Conservation (phyloP, 1,139 yeast genomes). For the Pichia sp. region DNA sequence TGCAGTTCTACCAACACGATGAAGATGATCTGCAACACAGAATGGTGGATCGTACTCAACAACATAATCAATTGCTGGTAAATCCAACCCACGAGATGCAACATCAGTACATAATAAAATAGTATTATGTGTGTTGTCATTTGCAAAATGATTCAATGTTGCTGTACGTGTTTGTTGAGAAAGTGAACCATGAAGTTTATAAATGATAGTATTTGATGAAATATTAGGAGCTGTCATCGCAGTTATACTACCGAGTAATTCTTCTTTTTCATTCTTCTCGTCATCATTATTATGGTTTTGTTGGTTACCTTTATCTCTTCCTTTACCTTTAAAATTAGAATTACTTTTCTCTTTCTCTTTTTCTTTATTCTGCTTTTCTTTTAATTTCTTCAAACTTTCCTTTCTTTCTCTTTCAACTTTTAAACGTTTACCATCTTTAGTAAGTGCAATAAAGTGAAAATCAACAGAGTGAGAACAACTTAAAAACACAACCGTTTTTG, state of each 20-base stretch:
- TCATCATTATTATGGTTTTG: conserved; percentile 22
- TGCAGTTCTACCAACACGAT: conserved; percentile 96
- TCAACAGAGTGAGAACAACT: conserved; percentile 95
- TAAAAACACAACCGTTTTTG: conserved; percentile 75
- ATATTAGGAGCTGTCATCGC: conserved; percentile 50
- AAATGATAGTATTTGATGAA: conserved; percentile 42
- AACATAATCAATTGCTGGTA: conserved; percentile 91
- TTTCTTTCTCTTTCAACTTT: conserved; percentile 26
- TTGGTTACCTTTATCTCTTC: conserved; percentile 17
- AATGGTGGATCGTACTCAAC: conserved; percentile 92
- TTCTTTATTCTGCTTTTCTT: conserved; percentile 21
- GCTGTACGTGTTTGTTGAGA: conserved; percentile 76
- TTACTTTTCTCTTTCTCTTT: conserved; percentile 25
- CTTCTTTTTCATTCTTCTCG: conserved; percentile 28
- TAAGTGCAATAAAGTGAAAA: conserved; percentile 74
- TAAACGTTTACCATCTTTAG: conserved; percentile 45
- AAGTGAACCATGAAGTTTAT: conserved; percentile 85
- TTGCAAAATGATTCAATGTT: conserved; percentile 63
- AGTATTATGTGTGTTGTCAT: conserved; percentile 32
- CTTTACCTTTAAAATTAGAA: conserved; percentile 7
- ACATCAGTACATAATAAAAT: conserved; percentile 85
- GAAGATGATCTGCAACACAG: conserved; percentile 83
- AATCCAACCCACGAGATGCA: conserved; percentile 95
- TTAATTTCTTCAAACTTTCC: conserved; percentile 9
- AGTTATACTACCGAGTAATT: conserved; percentile 28